Evolutionary conservation across 140 eudicot species (phyloP), one percentile per base, ranked within the genome.

Genomic region (Anethum foeniculum): DNA sequence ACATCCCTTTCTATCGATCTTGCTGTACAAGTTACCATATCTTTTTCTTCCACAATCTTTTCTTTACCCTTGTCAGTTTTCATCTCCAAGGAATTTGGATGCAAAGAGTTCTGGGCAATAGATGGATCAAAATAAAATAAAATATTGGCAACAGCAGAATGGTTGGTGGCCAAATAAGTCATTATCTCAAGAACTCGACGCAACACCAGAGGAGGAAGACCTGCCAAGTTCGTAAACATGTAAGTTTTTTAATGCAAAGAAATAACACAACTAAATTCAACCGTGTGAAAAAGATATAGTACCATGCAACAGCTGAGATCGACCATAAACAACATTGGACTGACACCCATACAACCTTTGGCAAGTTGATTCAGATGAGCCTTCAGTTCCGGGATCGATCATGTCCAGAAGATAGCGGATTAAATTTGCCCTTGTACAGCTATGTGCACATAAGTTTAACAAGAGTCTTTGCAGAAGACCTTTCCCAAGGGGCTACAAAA

Each of bases 331-430:
- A 81, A 92, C 93, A 85, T 92, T 90, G 71, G 96, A 88, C 78
- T 90, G 97, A 83, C 97, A 95, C 49, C 99, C 99, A 86, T 89
- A 95, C 71, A 95, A 97, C 85, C 97, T 95, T 79, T 85, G 93
- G 76, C 93, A 85, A 85, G 90, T 91, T 52, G 87, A 73, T 67
- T 90, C 88, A 47, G 91, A 88, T 1, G 82, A 79, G 56, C 91
- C 88, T 80, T 85, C 91, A 80, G 88, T 80, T 84, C 88, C 97
- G 65, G 97, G 90, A 84, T 95, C 88, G 82, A 92, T 91, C 90
- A 90, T 85, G 74, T 84, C 90, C 46, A 95, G 93, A 39, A 95
- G 90, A 85, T 90, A 89, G 52, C 84, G 90, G 78, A 95, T 90
- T 32, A 92, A 91, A 75, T 82, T 84, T 68, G 93, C 90, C 82